Evolutionary conservation across 2,329 filamentous ascomycete species (phyloP).

Genomic region (Alternaria brassicicola): DNA sequence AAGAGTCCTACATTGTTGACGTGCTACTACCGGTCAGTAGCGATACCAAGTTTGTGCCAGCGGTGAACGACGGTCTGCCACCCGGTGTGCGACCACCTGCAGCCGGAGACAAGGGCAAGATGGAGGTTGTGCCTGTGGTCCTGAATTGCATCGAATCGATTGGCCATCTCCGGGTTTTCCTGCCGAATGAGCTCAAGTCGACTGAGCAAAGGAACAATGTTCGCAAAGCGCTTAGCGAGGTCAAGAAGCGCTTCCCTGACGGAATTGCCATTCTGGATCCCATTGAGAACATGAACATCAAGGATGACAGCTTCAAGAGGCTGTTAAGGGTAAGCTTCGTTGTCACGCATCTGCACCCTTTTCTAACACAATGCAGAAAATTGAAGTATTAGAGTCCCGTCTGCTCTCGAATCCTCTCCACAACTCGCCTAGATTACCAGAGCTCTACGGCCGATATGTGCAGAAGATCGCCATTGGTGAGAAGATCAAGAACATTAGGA

Average conservation of each 20-base stretch:
- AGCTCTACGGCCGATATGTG: slow-evolving; percentile 86
- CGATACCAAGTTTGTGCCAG: slow-evolving; percentile 58
- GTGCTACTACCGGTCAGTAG: slow-evolving; percentile 73
- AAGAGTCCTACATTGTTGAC: slow-evolving; percentile 82
- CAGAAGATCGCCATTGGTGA: slow-evolving; percentile 76
- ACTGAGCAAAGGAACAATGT: slow-evolving; percentile 71
- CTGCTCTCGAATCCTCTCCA: slow-evolving; percentile 89
- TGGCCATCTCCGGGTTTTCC: slow-evolving; percentile 80
- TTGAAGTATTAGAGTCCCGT: slow-evolving; percentile 92
- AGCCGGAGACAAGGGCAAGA: slow-evolving; percentile 69
- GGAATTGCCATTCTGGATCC: slow-evolving; percentile 89
- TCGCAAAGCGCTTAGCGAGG: slow-evolving; percentile 73
- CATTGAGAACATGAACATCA: slow-evolving; percentile 94
- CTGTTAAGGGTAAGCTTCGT: slow-evolving; percentile 66
- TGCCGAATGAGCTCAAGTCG: slow-evolving; percentile 76
- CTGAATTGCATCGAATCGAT: slow-evolving; percentile 85
- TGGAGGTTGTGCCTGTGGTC: slow-evolving; percentile 85
- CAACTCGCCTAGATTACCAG: slow-evolving; percentile 81
- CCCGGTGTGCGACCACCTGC: slow-evolving; percentile 65
- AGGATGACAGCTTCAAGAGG: slow-evolving; percentile 90
- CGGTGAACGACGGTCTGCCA: slow-evolving; percentile 70
- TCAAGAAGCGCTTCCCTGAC: slow-evolving; percentile 87
- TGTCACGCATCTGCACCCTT: background rate
- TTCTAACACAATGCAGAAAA: slow-evolving; percentile 68
- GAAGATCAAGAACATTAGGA: slow-evolving; percentile 87